phyloP scores from a whole-genome alignment of 1,284 basidiomycete species.

The Malassezia obtusa region DNA sequence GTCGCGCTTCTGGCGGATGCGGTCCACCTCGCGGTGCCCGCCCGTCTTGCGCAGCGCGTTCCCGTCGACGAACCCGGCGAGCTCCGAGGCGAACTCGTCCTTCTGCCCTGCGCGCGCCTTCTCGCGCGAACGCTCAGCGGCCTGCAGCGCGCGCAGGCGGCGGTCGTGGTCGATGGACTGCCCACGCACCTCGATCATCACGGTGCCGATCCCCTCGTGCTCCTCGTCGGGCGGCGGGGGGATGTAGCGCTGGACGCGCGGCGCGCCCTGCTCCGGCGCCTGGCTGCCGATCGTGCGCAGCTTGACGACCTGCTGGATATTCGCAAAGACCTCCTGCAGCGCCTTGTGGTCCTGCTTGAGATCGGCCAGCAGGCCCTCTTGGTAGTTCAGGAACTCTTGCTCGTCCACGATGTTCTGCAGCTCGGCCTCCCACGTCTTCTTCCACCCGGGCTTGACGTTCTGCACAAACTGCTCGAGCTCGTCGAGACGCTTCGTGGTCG shows the following conservation, averaged over 20 bases:
- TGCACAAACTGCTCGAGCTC: constrained; percentile 74
- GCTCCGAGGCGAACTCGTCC: constrained; percentile 45
- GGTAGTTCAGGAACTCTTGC: constrained; percentile 69
- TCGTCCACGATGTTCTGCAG: constrained; percentile 93
- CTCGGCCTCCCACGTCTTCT: constrained; percentile 95
- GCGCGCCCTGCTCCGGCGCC: constrained; percentile 5
- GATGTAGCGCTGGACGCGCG: constrained; percentile 22
- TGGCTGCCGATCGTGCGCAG: constrained; percentile 21
- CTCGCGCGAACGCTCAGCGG: constrained; percentile 37
- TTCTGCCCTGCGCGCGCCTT: constrained; percentile 24
- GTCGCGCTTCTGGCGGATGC: constrained; percentile 38
- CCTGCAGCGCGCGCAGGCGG: constrained; percentile 41
- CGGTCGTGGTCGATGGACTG: constrained; percentile 45
- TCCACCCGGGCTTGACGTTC: constrained; percentile 90
- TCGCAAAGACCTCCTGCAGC: constrained; percentile 42
- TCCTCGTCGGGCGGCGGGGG: constrained; percentile 43
- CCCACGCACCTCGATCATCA: constrained; percentile 46
- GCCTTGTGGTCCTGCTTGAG: constrained; percentile 37
- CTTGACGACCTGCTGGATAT: constrained; percentile 46
- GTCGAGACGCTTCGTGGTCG: constrained; percentile 63
- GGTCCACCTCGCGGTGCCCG: constrained; percentile 39
- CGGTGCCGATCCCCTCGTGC: constrained; percentile 41
- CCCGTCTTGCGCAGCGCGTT: constrained; percentile 44
- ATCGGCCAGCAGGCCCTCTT: constrained; percentile 41
- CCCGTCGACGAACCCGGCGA: constrained; percentile 44